Conservation (phyloP, 345 rosid genomes). For the Streptanthus diversifolius region DNA sequence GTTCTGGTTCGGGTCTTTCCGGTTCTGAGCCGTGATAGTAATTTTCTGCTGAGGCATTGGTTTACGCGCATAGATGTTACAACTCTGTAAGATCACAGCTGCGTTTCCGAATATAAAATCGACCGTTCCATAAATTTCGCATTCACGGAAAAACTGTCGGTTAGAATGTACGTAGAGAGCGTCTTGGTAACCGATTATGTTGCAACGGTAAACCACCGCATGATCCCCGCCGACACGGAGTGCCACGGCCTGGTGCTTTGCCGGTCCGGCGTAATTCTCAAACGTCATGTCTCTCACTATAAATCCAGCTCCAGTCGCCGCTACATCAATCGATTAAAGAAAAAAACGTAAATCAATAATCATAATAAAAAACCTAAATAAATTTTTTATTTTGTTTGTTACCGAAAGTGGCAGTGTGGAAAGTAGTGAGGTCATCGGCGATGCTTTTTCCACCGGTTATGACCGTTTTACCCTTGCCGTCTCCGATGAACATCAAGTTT, state of each 20-base stretch:
- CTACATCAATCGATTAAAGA: constrained; percentile 35
- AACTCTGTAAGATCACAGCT: constrained; percentile 81
- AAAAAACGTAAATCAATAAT: neutral
- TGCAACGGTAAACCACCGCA: constrained; percentile 83
- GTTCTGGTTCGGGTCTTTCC: constrained; percentile 93
- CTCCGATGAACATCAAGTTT: constrained; percentile 88
- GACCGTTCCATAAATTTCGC: constrained; percentile 84
- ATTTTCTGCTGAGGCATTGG: constrained; percentile 75
- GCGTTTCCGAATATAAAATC: constrained; percentile 97
- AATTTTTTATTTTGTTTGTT: neutral
- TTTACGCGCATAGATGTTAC: constrained; percentile 76
- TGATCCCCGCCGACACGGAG: constrained; percentile 94
- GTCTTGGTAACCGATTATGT: constrained; percentile 79
- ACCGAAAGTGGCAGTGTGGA: constrained; percentile 96
- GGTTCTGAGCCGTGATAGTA: constrained; percentile 95
- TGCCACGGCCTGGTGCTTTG: constrained; percentile 92
- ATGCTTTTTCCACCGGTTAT: constrained; percentile 70
- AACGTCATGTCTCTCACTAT: constrained; percentile 91
- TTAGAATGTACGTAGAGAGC: constrained; percentile 92
- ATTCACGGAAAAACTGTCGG: constrained; percentile 89
- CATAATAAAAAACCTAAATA: neutral
- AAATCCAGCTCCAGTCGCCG: constrained; percentile 89
- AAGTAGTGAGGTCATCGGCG: constrained; percentile 61
- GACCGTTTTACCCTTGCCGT: constrained; percentile 80
- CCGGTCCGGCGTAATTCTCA: constrained; percentile 89